phyloP scores from a whole-genome alignment of 2,329 filamentous ascomycete genomes.

The Dactylellina drechsleri region DNA sequence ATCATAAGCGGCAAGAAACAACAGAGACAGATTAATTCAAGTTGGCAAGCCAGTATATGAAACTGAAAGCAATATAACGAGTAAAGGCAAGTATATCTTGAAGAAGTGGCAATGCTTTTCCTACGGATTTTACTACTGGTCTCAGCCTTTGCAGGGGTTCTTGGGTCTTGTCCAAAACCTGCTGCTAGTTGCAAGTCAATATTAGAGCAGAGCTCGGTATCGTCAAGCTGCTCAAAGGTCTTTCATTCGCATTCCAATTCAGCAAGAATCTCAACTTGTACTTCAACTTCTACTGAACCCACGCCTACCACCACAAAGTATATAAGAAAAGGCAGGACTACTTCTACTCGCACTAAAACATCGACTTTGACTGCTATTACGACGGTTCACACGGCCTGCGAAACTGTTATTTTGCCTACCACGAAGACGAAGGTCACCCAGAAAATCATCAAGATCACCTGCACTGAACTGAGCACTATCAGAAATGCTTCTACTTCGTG shows the following conservation, averaged over 20 bases:
- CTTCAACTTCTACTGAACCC: neutral
- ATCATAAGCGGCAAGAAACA: too few species aligned
- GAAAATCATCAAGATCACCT: neutral
- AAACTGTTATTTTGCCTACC: neutral
- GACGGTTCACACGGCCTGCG: neutral
- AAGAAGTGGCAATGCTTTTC: neutral
- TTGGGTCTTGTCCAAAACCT: conserved; percentile 5
- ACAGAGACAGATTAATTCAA: too few species aligned
- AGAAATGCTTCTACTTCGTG: neutral
- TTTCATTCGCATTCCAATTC: neutral
- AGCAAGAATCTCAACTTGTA: conserved; percentile 10
- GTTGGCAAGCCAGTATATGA: too few species aligned
- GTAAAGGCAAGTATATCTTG: neutral
- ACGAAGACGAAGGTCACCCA: neutral
- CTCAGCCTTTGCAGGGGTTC: neutral
- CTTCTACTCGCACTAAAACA: neutral
- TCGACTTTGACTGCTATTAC: neutral
- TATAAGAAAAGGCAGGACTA: conserved; percentile 12
- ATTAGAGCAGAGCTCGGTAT: neutral
- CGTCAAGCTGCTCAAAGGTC: conserved; percentile 9
- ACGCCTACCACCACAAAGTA: conserved; percentile 13
- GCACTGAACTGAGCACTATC: neutral
- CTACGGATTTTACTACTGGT: neutral
- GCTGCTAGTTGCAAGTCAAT: conserved; percentile 13
- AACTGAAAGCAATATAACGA: too few species aligned